phyloP scores from a whole-genome alignment of 768 basidiomycete genomes.

The Russula abietina region DNA sequence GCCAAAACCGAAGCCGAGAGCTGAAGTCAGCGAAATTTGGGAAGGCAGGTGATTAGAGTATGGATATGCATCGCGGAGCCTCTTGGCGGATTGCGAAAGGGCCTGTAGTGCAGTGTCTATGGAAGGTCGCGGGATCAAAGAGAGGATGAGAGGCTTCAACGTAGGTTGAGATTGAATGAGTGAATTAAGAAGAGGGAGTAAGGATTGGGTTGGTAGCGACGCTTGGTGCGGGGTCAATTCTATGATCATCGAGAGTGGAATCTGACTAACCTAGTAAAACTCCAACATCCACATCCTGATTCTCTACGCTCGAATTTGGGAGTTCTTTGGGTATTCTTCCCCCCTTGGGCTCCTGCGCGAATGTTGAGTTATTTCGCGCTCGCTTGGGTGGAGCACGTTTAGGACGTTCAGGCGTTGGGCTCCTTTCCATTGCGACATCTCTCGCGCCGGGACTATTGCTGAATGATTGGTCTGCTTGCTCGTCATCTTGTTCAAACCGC shows the following conservation, averaged over 20 bases:
- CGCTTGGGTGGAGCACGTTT: slow-evolving; percentile 68
- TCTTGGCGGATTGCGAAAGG: slow-evolving; percentile 60
- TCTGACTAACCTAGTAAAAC: slow-evolving; percentile 62
- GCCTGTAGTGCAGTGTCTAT: slow-evolving; percentile 68
- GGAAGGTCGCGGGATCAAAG: slow-evolving; percentile 80
- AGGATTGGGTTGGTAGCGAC: slow-evolving; percentile 69
- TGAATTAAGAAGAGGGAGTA: slow-evolving; percentile 66
- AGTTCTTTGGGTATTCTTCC: slow-evolving; percentile 42
- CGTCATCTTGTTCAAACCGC: slow-evolving; percentile 65
- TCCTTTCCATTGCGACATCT: slow-evolving; percentile 78
- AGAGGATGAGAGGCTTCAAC: slow-evolving; percentile 64
- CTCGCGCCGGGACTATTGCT: slow-evolving; percentile 30
- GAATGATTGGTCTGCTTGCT: slow-evolving; percentile 37
- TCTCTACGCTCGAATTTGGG: slow-evolving; percentile 41
- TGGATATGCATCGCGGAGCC: slow-evolving; percentile 75
- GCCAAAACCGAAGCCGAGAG: slow-evolving; percentile 33
- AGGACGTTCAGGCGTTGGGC: slow-evolving; percentile 75
- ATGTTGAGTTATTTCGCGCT: slow-evolving; percentile 41
- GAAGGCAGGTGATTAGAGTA: slow-evolving; percentile 53
- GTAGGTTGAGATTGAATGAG: slow-evolving; percentile 62
- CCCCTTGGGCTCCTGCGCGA: slow-evolving; percentile 32
- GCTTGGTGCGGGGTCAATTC: slow-evolving; percentile 40
- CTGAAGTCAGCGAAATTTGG: slow-evolving; percentile 30
- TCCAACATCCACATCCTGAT: slow-evolving; percentile 71
- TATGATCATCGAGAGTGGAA: slow-evolving; percentile 5